Base-by-base conservation (phyloP, 2,329 filamentous ascomycete genomes). In the Sporothrix brasiliensis region DNA sequence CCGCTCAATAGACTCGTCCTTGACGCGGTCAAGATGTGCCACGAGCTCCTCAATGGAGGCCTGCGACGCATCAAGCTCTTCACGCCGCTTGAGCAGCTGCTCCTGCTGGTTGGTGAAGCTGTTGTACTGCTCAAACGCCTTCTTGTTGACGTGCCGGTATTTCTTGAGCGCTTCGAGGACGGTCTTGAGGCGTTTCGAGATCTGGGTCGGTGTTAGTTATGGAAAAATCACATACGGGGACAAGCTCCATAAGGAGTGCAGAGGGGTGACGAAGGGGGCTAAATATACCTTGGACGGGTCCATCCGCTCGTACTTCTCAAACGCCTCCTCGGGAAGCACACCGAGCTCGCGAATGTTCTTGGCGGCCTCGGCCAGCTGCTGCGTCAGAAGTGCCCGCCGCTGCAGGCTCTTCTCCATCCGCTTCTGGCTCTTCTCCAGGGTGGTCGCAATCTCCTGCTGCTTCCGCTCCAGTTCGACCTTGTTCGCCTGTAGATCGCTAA, bases 91-190 rank as follows among this genome's bases (percentile, higher is more conserved):
- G 66, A 92, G 91, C 21, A 99, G 85, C 27, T 91, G 91, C 73
- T 97, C 94, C 70, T 96, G 91, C 80, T 97, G 93, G 67, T 90
- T 91, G 9, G 94, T 97, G 79, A 98, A 99, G 81, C 90, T 97
- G 82, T 94, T 96, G 83, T 98, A 99, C 79, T 99, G 95, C 81
- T 99, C 96, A 78, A 98, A 97, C 0, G 95, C 95, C 82, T 99
- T 98, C 83, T 98, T 99, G 87, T 99, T 99, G 82, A 99, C 94
- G 77, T 97, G 93, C 69, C 93, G 93, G 82, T 95, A 98, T 79
- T 97, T 97, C 82, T 98, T 98, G 69, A 98, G 85, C 0, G 92
- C 89, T 75, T 97, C 92, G 73, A 97, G 96, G 77, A 94, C 93
- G 77, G 94, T 96, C 81, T 95, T 93, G 30, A 98, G 87, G 70